Base-by-base conservation (phyloP, 768 basidiomycete genomes). In the Termitomyces sp. region DNA sequence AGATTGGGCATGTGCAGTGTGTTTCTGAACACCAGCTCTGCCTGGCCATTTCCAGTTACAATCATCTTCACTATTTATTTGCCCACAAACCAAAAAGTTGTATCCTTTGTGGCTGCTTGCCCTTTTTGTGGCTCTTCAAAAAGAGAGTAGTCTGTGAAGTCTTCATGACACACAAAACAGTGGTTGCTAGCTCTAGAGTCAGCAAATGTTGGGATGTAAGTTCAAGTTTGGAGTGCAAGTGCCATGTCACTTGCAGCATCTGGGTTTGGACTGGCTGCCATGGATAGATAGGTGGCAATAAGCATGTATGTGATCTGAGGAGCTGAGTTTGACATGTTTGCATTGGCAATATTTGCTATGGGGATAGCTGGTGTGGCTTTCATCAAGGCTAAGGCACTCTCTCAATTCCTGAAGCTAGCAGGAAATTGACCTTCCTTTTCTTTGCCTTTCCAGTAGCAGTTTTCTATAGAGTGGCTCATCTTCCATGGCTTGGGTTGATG, bases 391-490 rank as follows among this genome's bases (percentile, higher is more conserved):
- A 45, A 7, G 17, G 11, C 17, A 1, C 34, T 46, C 2, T 37
- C 45, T 31, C 17, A 4, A 5, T 52, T 52, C 20, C 38, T 34
- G 4, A 59, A 52, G 4, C 25, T 59, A 20, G 42, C 8, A 2
- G 32, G 49, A 7, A 59, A 59, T 11, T 59, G 58, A 2, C 58
- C 58, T 15, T 53, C 50, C n/a, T 53, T 53, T 20, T 32, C 32
- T 12, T 42, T 31, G 1, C 42, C 42, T 25, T 29, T 45, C 40
- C 32, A 53, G 42, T 59, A 59, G 29, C 58, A 59, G 32, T 53
- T 37, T 1, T 53, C 2, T 2, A 59, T 53, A 3, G n/a, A 34
- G 11, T 59, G 58, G 3, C 40, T 12, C 0, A 46, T 48, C 5
- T 0, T 8, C 14, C n/a, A 38, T 34, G 38, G n/a, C 38, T 57